A percentile compares a stretch with the other conserved stretches of the same genome.
These are phyloP conservation scores for Salvia hispanica DNA, from an alignment of 257 asterid genomes.

Conservation along the genomic window DNA sequence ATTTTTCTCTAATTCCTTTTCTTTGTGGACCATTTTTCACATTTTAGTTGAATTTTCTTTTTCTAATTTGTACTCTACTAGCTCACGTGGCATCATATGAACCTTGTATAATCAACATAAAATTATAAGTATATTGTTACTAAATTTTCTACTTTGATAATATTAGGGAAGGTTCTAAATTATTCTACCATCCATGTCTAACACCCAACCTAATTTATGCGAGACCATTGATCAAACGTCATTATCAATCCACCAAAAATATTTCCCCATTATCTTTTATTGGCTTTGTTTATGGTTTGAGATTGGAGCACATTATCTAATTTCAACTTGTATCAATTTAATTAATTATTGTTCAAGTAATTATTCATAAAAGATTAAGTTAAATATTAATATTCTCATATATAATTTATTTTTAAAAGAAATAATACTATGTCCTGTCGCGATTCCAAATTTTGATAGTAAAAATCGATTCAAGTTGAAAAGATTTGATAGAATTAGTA, in stretches of 20 bases:
- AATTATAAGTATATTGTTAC: neutral
- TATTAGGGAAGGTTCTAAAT: neutral
- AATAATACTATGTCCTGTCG: no score
- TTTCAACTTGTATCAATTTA: no score
- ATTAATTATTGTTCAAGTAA: no score
- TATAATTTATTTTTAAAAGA: no score
- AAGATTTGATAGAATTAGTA: no score
- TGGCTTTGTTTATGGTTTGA: neutral
- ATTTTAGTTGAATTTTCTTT: neutral
- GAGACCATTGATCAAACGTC: constrained; percentile 15
- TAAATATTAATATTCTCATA: no score
- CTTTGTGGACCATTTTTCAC: neutral
- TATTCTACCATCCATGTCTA: neutral
- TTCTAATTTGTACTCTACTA: constrained; percentile 21
- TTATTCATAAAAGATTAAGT: no score
- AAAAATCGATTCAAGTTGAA: no score
- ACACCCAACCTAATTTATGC: neutral
- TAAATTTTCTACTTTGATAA: neutral
- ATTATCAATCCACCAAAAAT: neutral
- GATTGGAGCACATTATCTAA: neutral
- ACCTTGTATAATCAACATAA: neutral
- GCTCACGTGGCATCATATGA: constrained; percentile 30
- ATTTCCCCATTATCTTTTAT: neutral
- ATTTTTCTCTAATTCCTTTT: constrained; percentile 3
- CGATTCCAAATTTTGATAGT: no score